phyloP scores from a whole-genome alignment of 1,284 basidiomycete genomes.

The Volvariella surrecta region DNA sequence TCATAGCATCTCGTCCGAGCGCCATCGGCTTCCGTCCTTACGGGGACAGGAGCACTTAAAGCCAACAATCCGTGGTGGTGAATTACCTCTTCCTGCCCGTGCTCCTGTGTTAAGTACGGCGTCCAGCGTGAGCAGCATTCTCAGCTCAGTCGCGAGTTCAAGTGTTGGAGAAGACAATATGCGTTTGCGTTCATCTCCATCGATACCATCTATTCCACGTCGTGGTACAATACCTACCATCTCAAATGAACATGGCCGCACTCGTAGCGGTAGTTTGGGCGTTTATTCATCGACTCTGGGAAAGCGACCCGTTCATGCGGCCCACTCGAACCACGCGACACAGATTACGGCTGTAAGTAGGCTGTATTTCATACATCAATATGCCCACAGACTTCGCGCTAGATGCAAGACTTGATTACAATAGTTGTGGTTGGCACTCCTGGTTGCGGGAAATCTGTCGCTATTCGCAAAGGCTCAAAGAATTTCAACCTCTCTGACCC shows the following conservation, averaged over 20 bases:
- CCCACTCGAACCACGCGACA: too few species aligned
- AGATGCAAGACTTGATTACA: constrained; percentile 26
- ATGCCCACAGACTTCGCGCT: too few species aligned
- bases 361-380: too few species aligned
- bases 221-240: constrained; percentile 18
- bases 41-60: constrained; percentile 27
- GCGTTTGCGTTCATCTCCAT: constrained; percentile 31
- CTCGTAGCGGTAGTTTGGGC: constrained; percentile 51
- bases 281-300: constrained; percentile 22
- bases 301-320: too few species aligned
- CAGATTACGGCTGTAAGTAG: too few species aligned
- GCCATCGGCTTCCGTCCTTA: constrained; percentile 26
- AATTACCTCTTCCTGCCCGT: constrained; percentile 47
- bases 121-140: constrained; percentile 31
- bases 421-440: constrained; percentile 60
- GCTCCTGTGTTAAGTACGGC: constrained; percentile 32
- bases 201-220: constrained; percentile 31
- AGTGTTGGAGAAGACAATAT: constrained; percentile 28
- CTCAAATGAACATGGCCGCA: constrained; percentile 26
- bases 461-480: constrained; percentile 61
- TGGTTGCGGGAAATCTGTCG: constrained; percentile 65
- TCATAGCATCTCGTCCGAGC: constrained; percentile 22
- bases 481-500: constrained; percentile 45
- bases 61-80: constrained; percentile 36
- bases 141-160: constrained; percentile 22